Percentiles rank a stretch among this genome's conserved stretches.
Evolutionary conservation across 75 land plant genomes (phyloP).

Genomic region (Chamaecyparis obtusa): DNA sequence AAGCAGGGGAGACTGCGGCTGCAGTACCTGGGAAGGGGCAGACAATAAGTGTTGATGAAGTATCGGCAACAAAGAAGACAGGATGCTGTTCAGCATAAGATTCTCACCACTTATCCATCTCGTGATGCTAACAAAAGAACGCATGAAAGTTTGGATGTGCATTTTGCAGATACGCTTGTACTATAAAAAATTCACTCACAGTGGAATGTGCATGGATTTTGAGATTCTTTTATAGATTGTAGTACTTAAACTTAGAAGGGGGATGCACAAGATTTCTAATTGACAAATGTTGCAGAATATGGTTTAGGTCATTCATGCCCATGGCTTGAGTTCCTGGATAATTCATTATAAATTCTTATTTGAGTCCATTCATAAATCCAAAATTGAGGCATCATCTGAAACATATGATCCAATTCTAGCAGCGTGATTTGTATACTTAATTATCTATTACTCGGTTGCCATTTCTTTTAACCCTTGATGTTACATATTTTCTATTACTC

Average conservation of each 20-base stretch:
- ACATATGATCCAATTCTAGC: not conserved
- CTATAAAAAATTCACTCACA: not conserved
- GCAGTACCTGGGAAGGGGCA: conserved; percentile 65
- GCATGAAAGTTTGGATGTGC: not conserved
- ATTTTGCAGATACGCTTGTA: not conserved
- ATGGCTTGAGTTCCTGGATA: not conserved
- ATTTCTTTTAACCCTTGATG: not conserved
- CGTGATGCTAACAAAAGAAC: not conserved
- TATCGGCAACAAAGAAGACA: conserved; percentile 36
- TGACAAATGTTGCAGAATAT: not conserved
- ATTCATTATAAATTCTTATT: not conserved
- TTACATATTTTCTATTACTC: not conserved
- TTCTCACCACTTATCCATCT: not conserved
- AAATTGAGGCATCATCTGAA: not conserved
- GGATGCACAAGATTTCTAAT: not conserved
- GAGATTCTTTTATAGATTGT: not conserved
- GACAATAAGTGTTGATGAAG: conserved; percentile 51
- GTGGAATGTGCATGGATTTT: not conserved
- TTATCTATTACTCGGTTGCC: not conserved
- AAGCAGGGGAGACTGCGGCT: conserved; percentile 49
- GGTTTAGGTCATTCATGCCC: not conserved
- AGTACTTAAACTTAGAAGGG: not conserved
- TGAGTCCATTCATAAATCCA: not conserved
- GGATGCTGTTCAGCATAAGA: conserved; percentile 30
- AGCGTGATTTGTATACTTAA: not conserved